Conservation (phyloP, 352 stramenopile species). For the Globisporangium lucens region DNA sequence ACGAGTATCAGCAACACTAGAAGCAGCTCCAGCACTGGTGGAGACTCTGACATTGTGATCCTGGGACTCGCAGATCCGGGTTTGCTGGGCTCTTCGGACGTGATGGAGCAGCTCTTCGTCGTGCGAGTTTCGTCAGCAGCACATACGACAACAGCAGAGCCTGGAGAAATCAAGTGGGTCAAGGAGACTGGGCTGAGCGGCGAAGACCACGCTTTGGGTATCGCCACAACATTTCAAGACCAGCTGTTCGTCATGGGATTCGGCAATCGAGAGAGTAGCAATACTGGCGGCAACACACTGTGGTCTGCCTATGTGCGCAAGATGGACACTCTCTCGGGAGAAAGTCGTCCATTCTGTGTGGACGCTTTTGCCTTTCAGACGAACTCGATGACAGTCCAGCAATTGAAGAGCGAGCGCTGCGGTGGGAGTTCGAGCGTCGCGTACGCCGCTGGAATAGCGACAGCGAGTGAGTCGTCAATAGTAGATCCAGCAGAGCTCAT, state of each 20-base stretch:
- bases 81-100: conserved; percentile 8
- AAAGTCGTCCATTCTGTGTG: conserved; percentile 2
- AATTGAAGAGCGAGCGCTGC: conserved; percentile 13
- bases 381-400: conserved; percentile 11
- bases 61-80: conserved; percentile 4
- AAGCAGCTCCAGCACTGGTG: neutral
- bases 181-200: neutral
- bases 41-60: conserved; percentile 1
- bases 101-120: conserved; percentile 12
- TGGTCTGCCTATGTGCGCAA: conserved; percentile 1
- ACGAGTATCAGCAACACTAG: neutral
- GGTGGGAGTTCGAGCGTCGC: conserved; percentile 6
- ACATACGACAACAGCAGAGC: neutral
- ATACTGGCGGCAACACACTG: neutral
- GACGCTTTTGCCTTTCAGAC: conserved; percentile 14
- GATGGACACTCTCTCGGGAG: neutral
- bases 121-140: neutral
- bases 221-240: conserved; percentile 1
- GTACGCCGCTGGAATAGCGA: conserved; percentile 5
- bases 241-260: conserved; percentile 9
- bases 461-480: conserved; percentile 7
- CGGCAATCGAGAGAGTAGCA: neutral
- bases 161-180: conserved; percentile 9
- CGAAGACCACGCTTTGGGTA: conserved; percentile 3
- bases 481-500: neutral